Evolutionary conservation across 164 flowering plant species (phyloP).

Genomic region (Chimonanthus salicifolius): DNA sequence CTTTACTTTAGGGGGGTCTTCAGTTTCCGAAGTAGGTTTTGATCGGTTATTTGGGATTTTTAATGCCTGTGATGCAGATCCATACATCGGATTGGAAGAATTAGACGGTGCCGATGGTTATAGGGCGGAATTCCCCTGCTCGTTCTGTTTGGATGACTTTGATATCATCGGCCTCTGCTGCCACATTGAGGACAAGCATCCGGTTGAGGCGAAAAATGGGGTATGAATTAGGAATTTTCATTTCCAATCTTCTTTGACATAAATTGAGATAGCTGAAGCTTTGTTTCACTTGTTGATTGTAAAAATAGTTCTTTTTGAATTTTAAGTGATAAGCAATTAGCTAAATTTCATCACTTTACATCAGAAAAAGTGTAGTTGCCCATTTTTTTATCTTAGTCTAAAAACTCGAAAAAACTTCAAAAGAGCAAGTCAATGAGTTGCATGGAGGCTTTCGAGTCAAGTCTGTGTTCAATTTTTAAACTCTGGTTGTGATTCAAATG

Average conservation of each 20-base stretch:
- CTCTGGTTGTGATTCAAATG: too few species aligned
- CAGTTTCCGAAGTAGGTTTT: too few species aligned
- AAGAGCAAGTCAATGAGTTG: background rate
- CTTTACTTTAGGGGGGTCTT: background rate
- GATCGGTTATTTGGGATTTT: too few species aligned
- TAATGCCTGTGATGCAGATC: slow-evolving; percentile 33
- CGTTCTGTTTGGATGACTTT: slow-evolving; percentile 70
- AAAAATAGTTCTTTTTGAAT: background rate
- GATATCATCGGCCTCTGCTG: slow-evolving; percentile 78
- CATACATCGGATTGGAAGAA: slow-evolving; percentile 65
- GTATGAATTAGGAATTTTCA: slow-evolving; percentile 23
- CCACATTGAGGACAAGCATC: slow-evolving; percentile 90
- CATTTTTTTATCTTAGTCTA: background rate
- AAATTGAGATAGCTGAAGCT: background rate
- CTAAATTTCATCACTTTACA: background rate
- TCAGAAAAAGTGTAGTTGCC: too few species aligned
- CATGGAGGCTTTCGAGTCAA: too few species aligned
- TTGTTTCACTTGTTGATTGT: background rate
- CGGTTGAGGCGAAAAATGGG: slow-evolving; percentile 70
- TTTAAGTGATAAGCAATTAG: background rate
- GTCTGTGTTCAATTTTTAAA: too few species aligned
- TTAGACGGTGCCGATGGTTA: slow-evolving; percentile 66
- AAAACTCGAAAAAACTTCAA: too few species aligned
- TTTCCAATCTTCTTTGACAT: background rate
- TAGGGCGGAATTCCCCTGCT: slow-evolving; percentile 71